A percentile compares a stretch with the other conserved stretches of the same genome.
These are phyloP conservation scores for Penicillium samsonianum DNA, from an alignment of 495 filamentous ascomycete genomes.

Conservation along the genomic window DNA sequence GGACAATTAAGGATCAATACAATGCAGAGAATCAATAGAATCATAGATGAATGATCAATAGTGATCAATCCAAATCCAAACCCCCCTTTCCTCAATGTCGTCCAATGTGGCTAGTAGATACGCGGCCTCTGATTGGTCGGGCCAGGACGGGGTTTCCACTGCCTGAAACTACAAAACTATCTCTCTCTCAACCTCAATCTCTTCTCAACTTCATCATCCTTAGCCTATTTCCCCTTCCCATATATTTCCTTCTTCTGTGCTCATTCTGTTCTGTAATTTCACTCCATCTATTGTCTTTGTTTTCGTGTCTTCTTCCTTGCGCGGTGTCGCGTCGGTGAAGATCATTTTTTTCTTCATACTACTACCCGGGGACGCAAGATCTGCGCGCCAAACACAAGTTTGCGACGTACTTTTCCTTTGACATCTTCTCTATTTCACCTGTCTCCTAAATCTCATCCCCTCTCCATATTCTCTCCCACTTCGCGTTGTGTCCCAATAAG, in stretches of 20 bases:
- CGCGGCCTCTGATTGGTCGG: conserved; percentile 22
- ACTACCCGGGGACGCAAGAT: conserved; percentile 16
- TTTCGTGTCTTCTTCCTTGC: conserved; percentile 12
- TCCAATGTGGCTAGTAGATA: conserved; percentile 27
- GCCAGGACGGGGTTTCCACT: conserved; percentile 18
- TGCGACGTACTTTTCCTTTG: conserved; percentile 5
- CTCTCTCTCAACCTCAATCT: conserved; percentile 24
- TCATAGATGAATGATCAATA: not conserved
- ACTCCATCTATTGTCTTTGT: not conserved
- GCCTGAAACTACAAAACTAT: conserved; percentile 31
- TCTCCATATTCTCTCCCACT: conserved; percentile 5
- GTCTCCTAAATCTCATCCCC: not conserved
- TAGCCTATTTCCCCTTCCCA: conserved; percentile 9
- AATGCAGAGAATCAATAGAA: conserved; percentile 1
- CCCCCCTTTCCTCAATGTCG: conserved; percentile 27
- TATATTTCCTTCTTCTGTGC: conserved; percentile 29
- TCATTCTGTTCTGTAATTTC: conserved; percentile 5
- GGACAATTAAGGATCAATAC: not conserved
- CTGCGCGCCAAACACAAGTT: conserved; percentile 17
- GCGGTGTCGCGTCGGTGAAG: conserved; percentile 11
- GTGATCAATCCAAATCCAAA: not conserved
- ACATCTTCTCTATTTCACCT: conserved; percentile 8
- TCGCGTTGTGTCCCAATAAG: conserved; percentile 12
- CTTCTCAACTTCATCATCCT: conserved; percentile 18
- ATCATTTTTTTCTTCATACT: conserved; percentile 16